Evolutionary conservation across 768 basidiomycete species (phyloP).

Genomic region (Pholiota molesta): DNA sequence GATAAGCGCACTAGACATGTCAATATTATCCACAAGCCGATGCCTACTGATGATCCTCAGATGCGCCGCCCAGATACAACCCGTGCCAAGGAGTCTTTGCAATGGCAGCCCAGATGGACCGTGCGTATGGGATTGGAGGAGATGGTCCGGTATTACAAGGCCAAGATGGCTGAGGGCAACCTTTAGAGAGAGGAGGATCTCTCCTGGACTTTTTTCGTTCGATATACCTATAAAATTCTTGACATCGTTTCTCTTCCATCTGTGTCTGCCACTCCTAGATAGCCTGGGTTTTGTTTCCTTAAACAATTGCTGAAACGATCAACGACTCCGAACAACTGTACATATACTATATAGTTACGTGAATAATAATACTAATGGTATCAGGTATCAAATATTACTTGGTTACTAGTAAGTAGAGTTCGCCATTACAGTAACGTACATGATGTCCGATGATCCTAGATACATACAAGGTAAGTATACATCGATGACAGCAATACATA

Average conservation of each 20-base stretch:
- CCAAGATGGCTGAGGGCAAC: constrained; percentile 85
- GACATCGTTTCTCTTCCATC: not conserved
- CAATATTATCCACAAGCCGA: constrained; percentile 75
- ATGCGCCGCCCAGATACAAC: constrained; percentile 92
- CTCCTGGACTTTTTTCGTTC: not conserved
- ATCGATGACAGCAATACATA: not conserved
- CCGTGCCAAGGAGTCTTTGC: constrained; percentile 79
- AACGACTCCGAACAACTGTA: not conserved
- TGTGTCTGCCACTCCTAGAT: not conserved
- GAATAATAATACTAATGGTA: not conserved
- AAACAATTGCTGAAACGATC: not conserved
- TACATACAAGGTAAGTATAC: constrained; percentile 3
- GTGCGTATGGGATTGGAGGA: constrained; percentile 93
- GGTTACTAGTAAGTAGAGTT: not conserved
- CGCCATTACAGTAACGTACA: constrained; percentile 1
- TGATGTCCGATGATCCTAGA: constrained; percentile 1
- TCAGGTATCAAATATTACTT: not conserved
- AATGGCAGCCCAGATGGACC: constrained; percentile 94
- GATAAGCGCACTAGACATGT: constrained; percentile 51
- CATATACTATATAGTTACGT: not conserved
- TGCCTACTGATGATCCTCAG: constrained; percentile 94
- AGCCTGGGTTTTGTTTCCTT: not conserved
- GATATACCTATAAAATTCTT: not conserved
- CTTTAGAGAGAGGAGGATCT: constrained; percentile 40
- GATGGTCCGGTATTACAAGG: constrained; percentile 93